Base-by-base conservation (phyloP, 345 rosid species). In the Crucihimalaya himalaica region DNA sequence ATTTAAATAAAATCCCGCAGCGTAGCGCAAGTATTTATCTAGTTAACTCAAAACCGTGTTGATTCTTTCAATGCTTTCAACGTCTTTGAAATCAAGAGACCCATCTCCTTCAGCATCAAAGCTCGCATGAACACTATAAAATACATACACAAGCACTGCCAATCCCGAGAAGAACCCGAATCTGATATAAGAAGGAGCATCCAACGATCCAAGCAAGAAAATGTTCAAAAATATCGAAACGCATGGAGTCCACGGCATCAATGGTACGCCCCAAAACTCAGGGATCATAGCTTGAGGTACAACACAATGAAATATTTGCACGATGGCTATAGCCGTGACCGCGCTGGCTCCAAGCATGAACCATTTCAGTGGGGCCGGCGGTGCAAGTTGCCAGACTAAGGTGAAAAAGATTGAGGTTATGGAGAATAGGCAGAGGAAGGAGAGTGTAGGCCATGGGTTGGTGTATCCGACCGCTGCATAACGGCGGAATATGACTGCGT, bases 241-340 rank as follows among this genome's bases (percentile, higher is more conserved):
- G 48, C 89, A 88, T 0, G 98, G 98, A 29, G 88, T 81, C 94
- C 93, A 89, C 0, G 98, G 98, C 97, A 93, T 89, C 61, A 88
- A 76, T 0, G 98, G 98, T 42, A 91, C 89, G 13, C 92, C 91
- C 98, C 98, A 93, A 63, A 93, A 86, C 75, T 93, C 90, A 0
- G 98, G 98, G 43, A 63, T 82, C 63, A 84, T 74, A 59, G 82
- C 90, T 64, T 91, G 94, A 5, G 89, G 91, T 48, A 89, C 92
- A 50, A 60, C 78, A 75, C 73, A 83, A 15, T 76, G 82, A 53
- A 93, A 93, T 21, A 91, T 72, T 59, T 83, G 93, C 10, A 83
- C 35, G 5, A 84, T 66, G n/a, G 79, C 82, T 20, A 84, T 51
- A 4, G 89, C 91, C 25, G 81, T 64, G 5, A 83, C 21, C 2